Evolutionary conservation across 306 rosid species (phyloP), one percentile per base, ranked within the genome.

Genomic region (Vicia faba): DNA sequence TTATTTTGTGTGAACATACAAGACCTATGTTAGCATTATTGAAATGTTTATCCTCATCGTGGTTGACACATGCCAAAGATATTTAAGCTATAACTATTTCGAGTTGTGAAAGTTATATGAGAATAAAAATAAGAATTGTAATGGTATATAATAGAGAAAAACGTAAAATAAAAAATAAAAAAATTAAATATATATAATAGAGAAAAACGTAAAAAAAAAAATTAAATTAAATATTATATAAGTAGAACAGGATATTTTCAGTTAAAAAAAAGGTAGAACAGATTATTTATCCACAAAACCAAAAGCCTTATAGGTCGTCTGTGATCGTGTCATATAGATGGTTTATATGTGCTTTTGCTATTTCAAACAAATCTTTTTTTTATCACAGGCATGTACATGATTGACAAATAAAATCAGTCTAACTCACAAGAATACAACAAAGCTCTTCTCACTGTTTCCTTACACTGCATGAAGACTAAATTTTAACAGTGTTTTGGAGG

Each of bases 381-480:
- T 61, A 33, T 72, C 44, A 18, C 69, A 74, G 35, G 45, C 73
- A 79, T 79, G 79, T 79, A 79, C 83, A 79, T 57, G 78, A 72
- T 14, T 25, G 28, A 60, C 63, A 31, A 72, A 73, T 61, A 57
- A 71, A 74, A 68, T 29, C 70, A 75, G 55, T 63, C 44, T 33
- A 23, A 57, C 63, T 66, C 56, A 4, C 9, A 66, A 68, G 41
- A 60, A 43, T 60, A 50, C 81, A 72, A 66, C 61, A 66, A 56
- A 66, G 16, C 60, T 43, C 61, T 48, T 77, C 60, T 25, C 51
- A 36, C 33, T 8, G 35, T 11, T 59, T 59, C 44, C n/a, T 48
- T 20, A 39, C 54, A 78, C 50, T n/a, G 43, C 31, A 72, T 29
- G 15, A 73, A 55, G 69, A 63, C 57, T 68, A 59, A 33, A 29